Conservation (phyloP, 345 rosid genomes). For the Acer campestre region DNA sequence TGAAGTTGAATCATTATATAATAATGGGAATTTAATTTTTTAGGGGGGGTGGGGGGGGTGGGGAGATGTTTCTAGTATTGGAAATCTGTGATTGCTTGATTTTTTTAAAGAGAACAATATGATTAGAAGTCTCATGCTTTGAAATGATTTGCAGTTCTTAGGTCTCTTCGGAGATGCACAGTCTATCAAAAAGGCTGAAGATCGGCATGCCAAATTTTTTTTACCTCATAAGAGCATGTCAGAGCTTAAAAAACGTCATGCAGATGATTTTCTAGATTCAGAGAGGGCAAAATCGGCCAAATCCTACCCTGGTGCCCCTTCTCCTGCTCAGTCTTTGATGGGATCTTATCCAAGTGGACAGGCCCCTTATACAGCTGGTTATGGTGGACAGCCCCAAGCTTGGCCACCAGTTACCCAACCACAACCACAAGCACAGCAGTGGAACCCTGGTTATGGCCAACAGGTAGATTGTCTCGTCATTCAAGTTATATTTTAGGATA, state of each 20-base stretch:
- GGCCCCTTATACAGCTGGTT: slow-evolving; percentile 82
- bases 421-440: slow-evolving; percentile 66
- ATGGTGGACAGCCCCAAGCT: slow-evolving; percentile 78
- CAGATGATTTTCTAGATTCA: slow-evolving; percentile 78
- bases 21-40: neutral
- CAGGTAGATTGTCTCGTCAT: slow-evolving; percentile 45
- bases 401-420: slow-evolving; percentile 80
- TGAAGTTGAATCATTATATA: neutral
- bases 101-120: neutral
- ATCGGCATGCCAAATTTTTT: slow-evolving; percentile 80
- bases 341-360: slow-evolving; percentile 78
- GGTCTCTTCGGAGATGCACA: slow-evolving; percentile 75
- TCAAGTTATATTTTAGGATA: neutral
- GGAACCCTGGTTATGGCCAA: slow-evolving; percentile 81
- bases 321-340: slow-evolving; percentile 61
- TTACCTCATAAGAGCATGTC: slow-evolving; percentile 62
- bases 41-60: too few species aligned
- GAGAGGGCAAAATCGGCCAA: slow-evolving; percentile 84
- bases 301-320: slow-evolving; percentile 53
- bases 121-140: too few species aligned
- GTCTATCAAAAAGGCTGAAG: slow-evolving; percentile 71
- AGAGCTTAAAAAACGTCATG: slow-evolving; percentile 76
- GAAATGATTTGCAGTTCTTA: slow-evolving; percentile 60
- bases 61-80: neutral
- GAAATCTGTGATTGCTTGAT: neutral